These are phyloP conservation scores for Calonectria pteridis DNA, from an alignment of 2,329 filamentous ascomycete genomes.

Conservation along the genomic window DNA sequence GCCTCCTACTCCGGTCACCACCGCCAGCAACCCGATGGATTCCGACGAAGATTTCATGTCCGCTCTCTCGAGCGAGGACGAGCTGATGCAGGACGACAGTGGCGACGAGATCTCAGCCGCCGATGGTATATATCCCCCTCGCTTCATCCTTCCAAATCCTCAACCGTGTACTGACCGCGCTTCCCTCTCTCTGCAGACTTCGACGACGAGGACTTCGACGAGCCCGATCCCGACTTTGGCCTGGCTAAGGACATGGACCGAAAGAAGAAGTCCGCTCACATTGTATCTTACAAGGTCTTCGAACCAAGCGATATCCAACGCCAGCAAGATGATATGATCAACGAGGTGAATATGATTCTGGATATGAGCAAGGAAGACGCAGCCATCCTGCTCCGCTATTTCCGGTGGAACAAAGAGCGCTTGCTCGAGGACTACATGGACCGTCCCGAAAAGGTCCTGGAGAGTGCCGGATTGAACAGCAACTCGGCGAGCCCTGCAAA, in stretches of 20 bases:
- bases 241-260: conserved; percentile 74
- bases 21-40: conserved; percentile 79
- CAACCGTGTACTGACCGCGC: conserved; percentile 29
- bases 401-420: conserved; percentile 96
- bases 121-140: conserved; percentile 56
- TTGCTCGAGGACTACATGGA: conserved; percentile 98
- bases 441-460: conserved; percentile 80
- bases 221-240: conserved; percentile 67
- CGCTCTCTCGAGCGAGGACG: conserved; percentile 79
- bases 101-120: conserved; percentile 75
- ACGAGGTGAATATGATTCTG: conserved; percentile 92
- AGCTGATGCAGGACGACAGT: conserved; percentile 81
- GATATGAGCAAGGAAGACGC: conserved; percentile 90
- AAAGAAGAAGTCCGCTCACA: conserved; percentile 80
- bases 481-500: conserved; percentile 72
- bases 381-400: conserved; percentile 89
- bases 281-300: conserved; percentile 87
- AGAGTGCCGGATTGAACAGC: conserved; percentile 84
- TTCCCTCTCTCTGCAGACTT: conserved; percentile 59
- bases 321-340: conserved; percentile 87
- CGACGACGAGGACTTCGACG: conserved; percentile 68
- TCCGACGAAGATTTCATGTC: conserved; percentile 96
- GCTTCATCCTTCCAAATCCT: conserved; percentile 14
- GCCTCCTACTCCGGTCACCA: conserved; percentile 70
- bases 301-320: conserved; percentile 83